Evolutionary conservation across 768 basidiomycete genomes (phyloP), one percentile per base, ranked within the genome.

Genomic region (Mycena epipterygia): DNA sequence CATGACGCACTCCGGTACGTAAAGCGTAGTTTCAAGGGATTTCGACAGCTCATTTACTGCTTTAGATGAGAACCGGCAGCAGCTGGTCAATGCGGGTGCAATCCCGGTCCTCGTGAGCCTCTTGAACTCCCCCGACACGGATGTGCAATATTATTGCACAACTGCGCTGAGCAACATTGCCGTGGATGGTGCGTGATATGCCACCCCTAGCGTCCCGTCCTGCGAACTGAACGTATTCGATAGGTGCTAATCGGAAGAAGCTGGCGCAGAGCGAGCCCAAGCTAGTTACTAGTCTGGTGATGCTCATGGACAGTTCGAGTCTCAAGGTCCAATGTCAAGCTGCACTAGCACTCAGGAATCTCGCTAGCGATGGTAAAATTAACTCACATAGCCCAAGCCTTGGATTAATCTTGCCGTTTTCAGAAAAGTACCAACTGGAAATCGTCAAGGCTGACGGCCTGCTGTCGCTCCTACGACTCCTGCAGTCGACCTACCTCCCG

Each of bases 111-210:
- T 97, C 14, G 98, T 99, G 73, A 93, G 93, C 77, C 87, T 99
- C 37, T 86, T 99, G 71, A 98, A 97, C 79, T 96, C 95, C 7
- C 91, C 94, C 55, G 98, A 99, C 80, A 99, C 98, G n/a, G 98
- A 99, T 78, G 98, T 99, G 2, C 98, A 99, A 80, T 99, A 99
- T 78, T 99, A 99, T 80, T 99, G 98, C 82, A 99, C 98, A 8
- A 99, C 98, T 16, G 98, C 98, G 8, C 83, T 99, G 75, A 96
- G 95, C 79, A 99, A 99, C 78, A 99, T 99, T 73, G 98, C 98
- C 37, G 98, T 99, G 9, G 98, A 99, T 83, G 94, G 95, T 91
- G 73, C 23, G 74, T 67, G 33, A 58, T 29, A 37, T 55, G 67
- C 41, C 63, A 25, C 29, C 17, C 33, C 35, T 58, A 42, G 6